Evolutionary conservation across 768 basidiomycete genomes (phyloP).

Genomic region (Lactifluus rugatus): DNA sequence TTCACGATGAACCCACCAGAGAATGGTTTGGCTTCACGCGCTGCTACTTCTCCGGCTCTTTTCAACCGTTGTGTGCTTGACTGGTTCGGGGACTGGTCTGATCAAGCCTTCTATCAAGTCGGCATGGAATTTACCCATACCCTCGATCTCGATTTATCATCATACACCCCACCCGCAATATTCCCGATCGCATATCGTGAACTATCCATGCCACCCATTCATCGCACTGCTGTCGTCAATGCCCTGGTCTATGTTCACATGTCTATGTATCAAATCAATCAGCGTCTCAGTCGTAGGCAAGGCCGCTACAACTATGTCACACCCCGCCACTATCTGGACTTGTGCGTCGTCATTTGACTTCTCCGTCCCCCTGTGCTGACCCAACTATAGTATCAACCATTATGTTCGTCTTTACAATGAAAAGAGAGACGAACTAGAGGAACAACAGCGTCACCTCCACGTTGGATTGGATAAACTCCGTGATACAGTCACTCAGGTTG

Average conservation of each 20-base stretch:
- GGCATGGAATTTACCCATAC: conserved; percentile 94
- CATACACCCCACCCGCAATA: conserved; percentile 65
- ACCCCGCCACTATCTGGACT: conserved; percentile 95
- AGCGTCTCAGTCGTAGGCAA: conserved; percentile 79
- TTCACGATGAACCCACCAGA: conserved; percentile 99
- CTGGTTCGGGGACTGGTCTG: conserved; percentile 99
- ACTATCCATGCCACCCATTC: conserved; percentile 75
- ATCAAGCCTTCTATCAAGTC: conserved; percentile 97
- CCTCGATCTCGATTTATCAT: conserved; percentile 81
- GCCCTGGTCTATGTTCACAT: conserved; percentile 88
- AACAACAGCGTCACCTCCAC: conserved; percentile 96
- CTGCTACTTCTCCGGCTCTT: conserved; percentile 93
- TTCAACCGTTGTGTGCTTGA: conserved; percentile 99
- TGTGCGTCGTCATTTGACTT: conserved; percentile 48
- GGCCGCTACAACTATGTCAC: conserved; percentile 97
- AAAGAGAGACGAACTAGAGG: conserved; percentile 95
- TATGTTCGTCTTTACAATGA: conserved; percentile 92
- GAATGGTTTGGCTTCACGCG: conserved; percentile 89
- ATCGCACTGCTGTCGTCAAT: conserved; percentile 87
- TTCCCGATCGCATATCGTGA: conserved; percentile 89
- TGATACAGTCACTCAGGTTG: conserved; percentile 94
- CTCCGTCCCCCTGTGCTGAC: conserved; percentile 1
- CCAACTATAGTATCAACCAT: conserved; percentile 72
- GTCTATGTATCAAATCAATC: conserved; percentile 82
- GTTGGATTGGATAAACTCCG: conserved; percentile 95